Conservation (phyloP, 306 rosid genomes). For the Prunus padus region DNA sequence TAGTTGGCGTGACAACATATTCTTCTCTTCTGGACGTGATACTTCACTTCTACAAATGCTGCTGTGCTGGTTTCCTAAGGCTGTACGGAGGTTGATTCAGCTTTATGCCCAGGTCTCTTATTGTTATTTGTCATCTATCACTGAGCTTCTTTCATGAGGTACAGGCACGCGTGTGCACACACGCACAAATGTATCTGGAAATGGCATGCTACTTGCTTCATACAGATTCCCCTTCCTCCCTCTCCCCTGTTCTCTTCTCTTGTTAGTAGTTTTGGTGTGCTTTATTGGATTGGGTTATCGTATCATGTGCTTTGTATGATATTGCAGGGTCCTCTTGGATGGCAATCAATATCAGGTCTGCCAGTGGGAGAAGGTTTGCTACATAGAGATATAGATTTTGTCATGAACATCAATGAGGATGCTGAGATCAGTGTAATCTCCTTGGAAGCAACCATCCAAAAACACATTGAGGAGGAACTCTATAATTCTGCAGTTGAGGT, state of each 20-base stretch:
- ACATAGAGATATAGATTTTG: slow-evolving; percentile 69
- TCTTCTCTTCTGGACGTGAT: slow-evolving; percentile 84
- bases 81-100: slow-evolving; percentile 76
- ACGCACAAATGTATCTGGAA: neutral
- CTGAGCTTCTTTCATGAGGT: neutral
- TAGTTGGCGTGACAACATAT: slow-evolving; percentile 78
- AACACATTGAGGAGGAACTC: slow-evolving; percentile 88
- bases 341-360: slow-evolving; percentile 72
- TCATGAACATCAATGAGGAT: slow-evolving; percentile 57
- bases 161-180: neutral
- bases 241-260: neutral
- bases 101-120: slow-evolving; percentile 82
- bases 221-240: neutral
- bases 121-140: slow-evolving; percentile 17
- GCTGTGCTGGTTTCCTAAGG: slow-evolving; percentile 94
- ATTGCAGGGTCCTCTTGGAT: slow-evolving; percentile 93
- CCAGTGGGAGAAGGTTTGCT: slow-evolving; percentile 60
- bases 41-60: slow-evolving; percentile 93
- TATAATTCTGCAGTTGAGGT: slow-evolving; percentile 78
- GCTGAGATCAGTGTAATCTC: slow-evolving; percentile 75
- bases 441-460: slow-evolving; percentile 92
- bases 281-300: slow-evolving; percentile 1
- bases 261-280: slow-evolving; percentile 1
- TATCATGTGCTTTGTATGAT: slow-evolving; percentile 36
- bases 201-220: neutral